A percentile compares a stretch with the other conserved stretches of the same genome.
Conservation (phyloP, 306 rosid genomes). For the Quercus cerris region DNA sequence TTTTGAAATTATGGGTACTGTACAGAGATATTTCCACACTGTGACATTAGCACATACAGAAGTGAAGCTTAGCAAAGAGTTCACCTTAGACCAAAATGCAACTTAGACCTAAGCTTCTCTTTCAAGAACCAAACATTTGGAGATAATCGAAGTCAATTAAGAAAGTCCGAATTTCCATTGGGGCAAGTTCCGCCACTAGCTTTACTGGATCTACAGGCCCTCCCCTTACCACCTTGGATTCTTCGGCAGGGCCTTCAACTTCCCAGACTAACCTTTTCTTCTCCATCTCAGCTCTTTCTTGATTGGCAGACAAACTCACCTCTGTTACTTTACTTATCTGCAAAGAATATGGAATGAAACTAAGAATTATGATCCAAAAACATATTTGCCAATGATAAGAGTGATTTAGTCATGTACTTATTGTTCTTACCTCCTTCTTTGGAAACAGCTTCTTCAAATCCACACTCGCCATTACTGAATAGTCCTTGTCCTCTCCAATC, state of each 20-base stretch:
- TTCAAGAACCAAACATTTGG: slow-evolving; percentile 11
- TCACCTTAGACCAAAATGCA: not conserved
- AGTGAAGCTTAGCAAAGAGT: not conserved
- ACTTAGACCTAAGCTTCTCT: not conserved
- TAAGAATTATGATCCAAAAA: not conserved
- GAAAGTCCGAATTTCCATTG: slow-evolving; percentile 88
- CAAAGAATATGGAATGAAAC: slow-evolving; percentile 5
- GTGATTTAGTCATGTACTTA: not conserved
- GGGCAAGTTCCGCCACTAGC: slow-evolving; percentile 73
- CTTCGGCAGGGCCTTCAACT: slow-evolving; percentile 57
- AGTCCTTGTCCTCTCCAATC: slow-evolving; percentile 81
- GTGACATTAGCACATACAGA: too few relatives aligned
- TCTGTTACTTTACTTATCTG: slow-evolving; percentile 70
- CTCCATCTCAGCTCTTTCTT: slow-evolving; percentile 82
- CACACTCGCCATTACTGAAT: slow-evolving; percentile 58
- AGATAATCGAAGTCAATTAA: slow-evolving; percentile 19
- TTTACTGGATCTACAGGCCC: slow-evolving; percentile 60
- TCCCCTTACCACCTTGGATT: slow-evolving; percentile 59
- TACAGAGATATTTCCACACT: too few relatives aligned
- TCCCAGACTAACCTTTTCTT: slow-evolving; percentile 61
- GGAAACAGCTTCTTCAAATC: slow-evolving; percentile 74
- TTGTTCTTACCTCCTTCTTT: slow-evolving; percentile 55
- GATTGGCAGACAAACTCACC: slow-evolving; percentile 80
- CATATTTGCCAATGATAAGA: not conserved
- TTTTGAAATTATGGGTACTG: too few relatives aligned